Conservation (phyloP, 306 rosid species). For the Carpinus fangiana region DNA sequence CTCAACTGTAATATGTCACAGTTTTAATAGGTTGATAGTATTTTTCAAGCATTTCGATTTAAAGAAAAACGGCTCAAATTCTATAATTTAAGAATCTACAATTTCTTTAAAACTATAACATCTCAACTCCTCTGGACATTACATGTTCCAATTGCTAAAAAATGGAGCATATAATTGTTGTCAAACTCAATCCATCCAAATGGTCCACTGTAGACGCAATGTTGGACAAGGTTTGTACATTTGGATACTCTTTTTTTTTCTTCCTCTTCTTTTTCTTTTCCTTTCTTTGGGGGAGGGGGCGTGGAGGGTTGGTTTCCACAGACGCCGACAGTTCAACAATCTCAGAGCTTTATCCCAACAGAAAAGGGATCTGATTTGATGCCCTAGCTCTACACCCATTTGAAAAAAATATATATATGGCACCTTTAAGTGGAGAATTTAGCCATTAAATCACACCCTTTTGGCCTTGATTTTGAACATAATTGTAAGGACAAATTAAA, state of each 20-base stretch:
- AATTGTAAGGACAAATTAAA: background rate
- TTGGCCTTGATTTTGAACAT: background rate
- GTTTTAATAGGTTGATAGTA: too few species aligned
- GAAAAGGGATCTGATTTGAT: background rate
- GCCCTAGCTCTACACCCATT: background rate
- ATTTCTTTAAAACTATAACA: too few species aligned
- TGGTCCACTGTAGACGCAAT: background rate
- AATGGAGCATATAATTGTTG: too few species aligned
- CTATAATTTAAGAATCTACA: too few species aligned
- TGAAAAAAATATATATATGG: background rate
- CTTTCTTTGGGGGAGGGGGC: background rate
- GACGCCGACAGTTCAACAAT: conserved; percentile 20
- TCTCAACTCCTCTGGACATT: too few species aligned
- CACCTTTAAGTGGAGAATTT: background rate
- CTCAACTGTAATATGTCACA: too few species aligned
- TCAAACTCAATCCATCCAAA: too few species aligned
- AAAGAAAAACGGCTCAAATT: too few species aligned
- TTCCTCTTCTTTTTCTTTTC: background rate
- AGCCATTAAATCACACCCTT: background rate
- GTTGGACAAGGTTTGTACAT: background rate
- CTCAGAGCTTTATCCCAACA: conserved; percentile 18
- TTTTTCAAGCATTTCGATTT: too few species aligned
- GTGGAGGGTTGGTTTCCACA: background rate
- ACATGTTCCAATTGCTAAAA: too few species aligned
- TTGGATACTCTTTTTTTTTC: background rate